Evolutionary conservation across 495 filamentous ascomycete genomes (phyloP).

Genomic region (Extremus antarcticus): DNA sequence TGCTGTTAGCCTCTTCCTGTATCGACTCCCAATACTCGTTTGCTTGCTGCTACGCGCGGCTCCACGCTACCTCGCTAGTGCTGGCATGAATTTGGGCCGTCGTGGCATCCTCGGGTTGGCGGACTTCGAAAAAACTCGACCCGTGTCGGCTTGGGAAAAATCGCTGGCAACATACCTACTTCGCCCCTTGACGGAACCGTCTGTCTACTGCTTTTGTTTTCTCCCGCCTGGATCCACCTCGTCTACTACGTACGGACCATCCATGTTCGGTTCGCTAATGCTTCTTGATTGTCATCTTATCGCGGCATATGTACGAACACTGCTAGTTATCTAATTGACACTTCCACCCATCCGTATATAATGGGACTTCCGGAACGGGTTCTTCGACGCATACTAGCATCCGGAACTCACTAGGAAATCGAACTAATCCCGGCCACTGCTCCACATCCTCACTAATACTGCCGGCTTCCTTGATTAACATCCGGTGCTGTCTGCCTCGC

Average conservation of each 20-base stretch:
- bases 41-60: too few relatives aligned
- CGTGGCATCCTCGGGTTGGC: background rate
- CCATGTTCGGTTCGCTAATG: background rate
- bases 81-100: background rate
- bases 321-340: background rate
- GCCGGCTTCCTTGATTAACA: background rate
- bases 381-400: background rate
- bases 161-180: background rate
- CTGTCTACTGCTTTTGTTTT: background rate
- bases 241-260: background rate
- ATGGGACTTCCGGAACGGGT: background rate
- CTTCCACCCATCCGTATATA: background rate
- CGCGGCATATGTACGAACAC: background rate
- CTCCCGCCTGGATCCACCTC: background rate
- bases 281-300: background rate
- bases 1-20: too few relatives aligned
- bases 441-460: background rate
- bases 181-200: background rate
- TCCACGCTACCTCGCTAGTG: too few relatives aligned
- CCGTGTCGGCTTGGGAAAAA: conserved; percentile 1
- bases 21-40: too few relatives aligned
- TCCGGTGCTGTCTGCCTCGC: background rate
- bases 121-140: background rate
- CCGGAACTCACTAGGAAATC: background rate
- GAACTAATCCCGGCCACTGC: background rate